Evolutionary conservation across 192 early-diverging fungal species (phyloP).

Genomic region (Coemansia sp.): DNA sequence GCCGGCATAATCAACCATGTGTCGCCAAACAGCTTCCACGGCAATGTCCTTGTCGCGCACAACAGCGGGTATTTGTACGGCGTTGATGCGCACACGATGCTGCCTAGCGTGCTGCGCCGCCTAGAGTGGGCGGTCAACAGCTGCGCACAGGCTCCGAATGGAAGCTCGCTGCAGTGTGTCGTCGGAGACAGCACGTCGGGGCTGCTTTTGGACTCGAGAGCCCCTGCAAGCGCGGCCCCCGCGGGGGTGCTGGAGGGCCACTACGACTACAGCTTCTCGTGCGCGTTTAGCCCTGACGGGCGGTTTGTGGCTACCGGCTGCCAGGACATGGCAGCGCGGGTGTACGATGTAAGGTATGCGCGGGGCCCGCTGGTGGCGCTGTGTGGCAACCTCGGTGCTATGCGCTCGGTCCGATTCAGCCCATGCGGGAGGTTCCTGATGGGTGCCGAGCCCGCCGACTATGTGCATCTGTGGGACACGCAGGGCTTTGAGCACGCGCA

Average conservation of each 20-base stretch:
- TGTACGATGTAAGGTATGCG: conserved; percentile 48
- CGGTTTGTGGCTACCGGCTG: conserved; percentile 44
- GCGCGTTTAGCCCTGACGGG: conserved; percentile 41
- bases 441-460: conserved; percentile 49
- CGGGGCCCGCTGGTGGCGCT: conserved; percentile 17
- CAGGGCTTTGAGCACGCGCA: conserved; percentile 16
- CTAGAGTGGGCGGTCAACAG: conserved; percentile 48
- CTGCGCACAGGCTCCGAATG: conserved; percentile 16
- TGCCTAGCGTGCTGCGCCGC: neutral
- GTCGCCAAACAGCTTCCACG: conserved; percentile 1
- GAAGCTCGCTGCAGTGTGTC: conserved; percentile 31
- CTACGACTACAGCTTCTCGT: conserved; percentile 39
- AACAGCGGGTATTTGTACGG: conserved; percentile 20
- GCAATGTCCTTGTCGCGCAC: conserved; percentile 16
- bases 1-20: conserved; percentile 45
- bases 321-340: conserved; percentile 46
- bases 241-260: conserved; percentile 35
- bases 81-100: conserved; percentile 12
- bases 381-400: conserved; percentile 39
- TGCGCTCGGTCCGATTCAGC: conserved; percentile 42
- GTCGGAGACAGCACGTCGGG: conserved; percentile 39
- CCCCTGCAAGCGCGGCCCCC: neutral
- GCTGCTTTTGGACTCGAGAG: conserved; percentile 30
- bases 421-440: conserved; percentile 32
- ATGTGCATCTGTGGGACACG: conserved; percentile 43